Conservation (phyloP, 768 basidiomycete species). For the Tricholoma sp. region DNA sequence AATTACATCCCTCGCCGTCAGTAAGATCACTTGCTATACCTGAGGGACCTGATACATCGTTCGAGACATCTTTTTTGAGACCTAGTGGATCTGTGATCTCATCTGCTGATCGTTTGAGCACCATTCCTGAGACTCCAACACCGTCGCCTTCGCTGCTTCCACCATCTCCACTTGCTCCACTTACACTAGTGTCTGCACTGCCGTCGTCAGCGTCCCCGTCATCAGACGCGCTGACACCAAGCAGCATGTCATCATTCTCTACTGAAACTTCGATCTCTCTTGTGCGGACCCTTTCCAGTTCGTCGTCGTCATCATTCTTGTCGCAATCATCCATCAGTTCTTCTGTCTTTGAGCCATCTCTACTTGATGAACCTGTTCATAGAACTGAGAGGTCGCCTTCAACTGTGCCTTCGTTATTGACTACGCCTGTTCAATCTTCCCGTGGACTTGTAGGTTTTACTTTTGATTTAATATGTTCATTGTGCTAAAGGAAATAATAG, state of each 20-base stretch:
- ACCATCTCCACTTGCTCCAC: constrained; percentile 29
- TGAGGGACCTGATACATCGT: constrained; percentile 60
- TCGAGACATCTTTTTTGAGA: constrained; percentile 70
- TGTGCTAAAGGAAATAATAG: not conserved
- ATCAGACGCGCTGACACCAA: constrained; percentile 28
- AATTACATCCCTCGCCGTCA: constrained; percentile 69
- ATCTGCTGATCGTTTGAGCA: constrained; percentile 37
- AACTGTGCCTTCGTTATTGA: constrained; percentile 55
- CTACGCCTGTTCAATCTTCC: constrained; percentile 28
- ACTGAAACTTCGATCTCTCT: constrained; percentile 6
- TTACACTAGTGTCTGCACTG: constrained; percentile 34
- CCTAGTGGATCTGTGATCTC: constrained; percentile 50
- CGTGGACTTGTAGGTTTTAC: constrained; percentile 12
- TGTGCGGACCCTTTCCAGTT: constrained; percentile 18
- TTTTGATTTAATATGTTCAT: not conserved
- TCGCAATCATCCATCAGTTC: constrained; percentile 42
- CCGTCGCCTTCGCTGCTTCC: constrained; percentile 22
- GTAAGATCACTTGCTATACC: constrained; percentile 46
- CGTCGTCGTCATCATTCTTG: constrained; percentile 34
- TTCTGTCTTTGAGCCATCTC: constrained; percentile 31
- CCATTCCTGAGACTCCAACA: constrained; percentile 38
- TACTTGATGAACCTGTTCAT: constrained; percentile 24
- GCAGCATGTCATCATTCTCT: constrained; percentile 20
- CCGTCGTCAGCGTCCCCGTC: constrained; percentile 26
- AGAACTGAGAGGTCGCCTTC: constrained; percentile 29